Conservation (phyloP, 2,329 filamentous ascomycete genomes). For the Apiospora hydei region DNA sequence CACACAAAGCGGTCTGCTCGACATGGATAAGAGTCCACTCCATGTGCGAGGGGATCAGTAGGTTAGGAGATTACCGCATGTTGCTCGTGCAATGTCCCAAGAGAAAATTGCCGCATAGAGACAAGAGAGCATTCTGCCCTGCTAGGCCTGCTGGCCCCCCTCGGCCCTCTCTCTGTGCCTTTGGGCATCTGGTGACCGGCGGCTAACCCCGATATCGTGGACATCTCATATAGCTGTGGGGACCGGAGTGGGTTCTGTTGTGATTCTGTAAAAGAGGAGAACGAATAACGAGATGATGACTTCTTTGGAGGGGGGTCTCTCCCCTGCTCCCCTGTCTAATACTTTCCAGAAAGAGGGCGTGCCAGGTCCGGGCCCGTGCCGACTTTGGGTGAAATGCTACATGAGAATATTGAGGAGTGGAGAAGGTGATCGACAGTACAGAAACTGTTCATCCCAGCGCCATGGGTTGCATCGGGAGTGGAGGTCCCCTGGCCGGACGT, state of each 20-base stretch:
- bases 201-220: not conserved
- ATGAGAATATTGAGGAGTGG: not conserved
- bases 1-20: not conserved
- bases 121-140: not conserved
- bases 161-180: not conserved
- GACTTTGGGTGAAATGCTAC: not conserved
- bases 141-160: not conserved
- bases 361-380: constrained; percentile 4
- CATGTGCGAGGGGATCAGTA: not conserved
- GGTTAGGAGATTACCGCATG: not conserved
- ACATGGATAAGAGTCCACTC: not conserved
- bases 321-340: not conserved
- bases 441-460: not conserved
- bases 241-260: not conserved
- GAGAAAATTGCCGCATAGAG: not conserved
- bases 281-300: not conserved
- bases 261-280: not conserved
- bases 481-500: not conserved
- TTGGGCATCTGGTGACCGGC: not conserved
- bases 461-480: not conserved
- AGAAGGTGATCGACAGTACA: not conserved
- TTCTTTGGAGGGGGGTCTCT: too few relatives aligned
- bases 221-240: not conserved
- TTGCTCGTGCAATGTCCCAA: not conserved
- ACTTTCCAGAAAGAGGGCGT: not conserved